Conservation (phyloP, 805 yeast genomes). For the Candida golubevii region DNA sequence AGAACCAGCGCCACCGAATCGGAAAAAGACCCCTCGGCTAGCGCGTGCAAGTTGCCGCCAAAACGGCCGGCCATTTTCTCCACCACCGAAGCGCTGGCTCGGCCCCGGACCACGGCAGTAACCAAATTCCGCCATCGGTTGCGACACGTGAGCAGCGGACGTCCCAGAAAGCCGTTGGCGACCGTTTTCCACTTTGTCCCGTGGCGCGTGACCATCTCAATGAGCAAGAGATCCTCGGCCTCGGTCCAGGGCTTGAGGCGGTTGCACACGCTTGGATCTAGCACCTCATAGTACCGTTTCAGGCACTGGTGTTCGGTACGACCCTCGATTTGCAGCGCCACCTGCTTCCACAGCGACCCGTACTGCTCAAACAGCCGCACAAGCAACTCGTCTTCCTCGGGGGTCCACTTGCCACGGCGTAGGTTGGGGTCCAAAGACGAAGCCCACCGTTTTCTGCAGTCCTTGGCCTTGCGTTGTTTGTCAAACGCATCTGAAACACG, state of each 20-base stretch:
- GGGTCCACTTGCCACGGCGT: constrained; percentile 83
- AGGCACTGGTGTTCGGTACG: constrained; percentile 95
- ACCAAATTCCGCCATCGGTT: constrained; percentile 89
- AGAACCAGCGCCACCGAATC: not conserved
- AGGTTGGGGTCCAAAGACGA: constrained; percentile 80
- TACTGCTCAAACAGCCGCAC: constrained; percentile 57
- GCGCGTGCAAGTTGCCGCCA: constrained; percentile 3
- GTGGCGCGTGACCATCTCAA: constrained; percentile 60
- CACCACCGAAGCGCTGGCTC: constrained; percentile 52
- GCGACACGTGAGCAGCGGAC: constrained; percentile 87
- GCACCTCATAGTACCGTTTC: constrained; percentile 80
- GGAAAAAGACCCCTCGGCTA: constrained; percentile 1
- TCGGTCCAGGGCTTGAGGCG: constrained; percentile 74
- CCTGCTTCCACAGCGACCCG: constrained; percentile 86
- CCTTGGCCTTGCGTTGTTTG: constrained; percentile 60
- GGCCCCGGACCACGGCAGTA: constrained; percentile 66
- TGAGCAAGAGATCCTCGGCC: constrained; percentile 69
- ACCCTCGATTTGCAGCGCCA: constrained; percentile 70
- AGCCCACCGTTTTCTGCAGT: constrained; percentile 84
- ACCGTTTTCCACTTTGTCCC: constrained; percentile 92
- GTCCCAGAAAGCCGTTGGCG: constrained; percentile 61
- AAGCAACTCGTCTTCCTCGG: constrained; percentile 67
- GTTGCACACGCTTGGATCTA: constrained; percentile 77
- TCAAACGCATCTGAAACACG: constrained; percentile 43
- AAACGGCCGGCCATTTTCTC: constrained; percentile 44